phyloP scores from a whole-genome alignment of 2,329 filamentous ascomycete genomes.

The Bipolaris zeicola region DNA sequence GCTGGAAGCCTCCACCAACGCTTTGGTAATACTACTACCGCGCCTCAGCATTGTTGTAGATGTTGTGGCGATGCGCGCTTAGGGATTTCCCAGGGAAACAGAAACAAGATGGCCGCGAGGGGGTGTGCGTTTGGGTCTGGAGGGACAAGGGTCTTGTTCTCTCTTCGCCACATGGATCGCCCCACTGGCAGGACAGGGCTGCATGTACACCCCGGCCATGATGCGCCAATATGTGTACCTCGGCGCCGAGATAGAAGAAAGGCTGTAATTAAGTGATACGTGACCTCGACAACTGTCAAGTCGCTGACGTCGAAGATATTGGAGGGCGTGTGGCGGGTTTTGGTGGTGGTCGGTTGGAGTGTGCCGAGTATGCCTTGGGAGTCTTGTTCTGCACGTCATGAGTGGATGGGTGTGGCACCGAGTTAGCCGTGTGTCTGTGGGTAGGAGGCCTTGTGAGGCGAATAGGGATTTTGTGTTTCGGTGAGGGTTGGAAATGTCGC shows the following conservation, averaged over 20 bases:
- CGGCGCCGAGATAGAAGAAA: not conserved
- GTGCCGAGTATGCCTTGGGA: conserved; percentile 24
- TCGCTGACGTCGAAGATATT: conserved; percentile 22
- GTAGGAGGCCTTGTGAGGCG: conserved; percentile 24
- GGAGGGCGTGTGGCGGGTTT: conserved; percentile 1
- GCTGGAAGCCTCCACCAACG: no score
- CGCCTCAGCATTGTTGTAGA: no score
- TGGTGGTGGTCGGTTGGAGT: conserved; percentile 10
- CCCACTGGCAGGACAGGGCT: conserved; percentile 7
- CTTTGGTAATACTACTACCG: no score
- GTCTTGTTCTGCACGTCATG: conserved; percentile 24
- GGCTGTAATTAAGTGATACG: not conserved
- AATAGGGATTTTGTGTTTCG: not conserved
- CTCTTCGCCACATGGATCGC: conserved; percentile 10
- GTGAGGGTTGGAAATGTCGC: not conserved
- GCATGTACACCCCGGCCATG: not conserved
- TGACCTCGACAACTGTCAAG: not conserved
- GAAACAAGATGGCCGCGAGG: not conserved
- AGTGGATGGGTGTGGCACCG: conserved; percentile 21
- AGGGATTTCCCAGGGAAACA: no score
- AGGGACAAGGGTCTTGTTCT: not conserved
- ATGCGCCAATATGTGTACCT: no score
- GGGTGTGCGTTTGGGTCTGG: not conserved
- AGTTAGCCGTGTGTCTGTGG: conserved; percentile 25
- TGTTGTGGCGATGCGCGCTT: no score